Percentiles rank a stretch among this genome's conserved stretches.
Conservation (phyloP, 495 filamentous ascomycete genomes). For the Xylaria grammica region DNA sequence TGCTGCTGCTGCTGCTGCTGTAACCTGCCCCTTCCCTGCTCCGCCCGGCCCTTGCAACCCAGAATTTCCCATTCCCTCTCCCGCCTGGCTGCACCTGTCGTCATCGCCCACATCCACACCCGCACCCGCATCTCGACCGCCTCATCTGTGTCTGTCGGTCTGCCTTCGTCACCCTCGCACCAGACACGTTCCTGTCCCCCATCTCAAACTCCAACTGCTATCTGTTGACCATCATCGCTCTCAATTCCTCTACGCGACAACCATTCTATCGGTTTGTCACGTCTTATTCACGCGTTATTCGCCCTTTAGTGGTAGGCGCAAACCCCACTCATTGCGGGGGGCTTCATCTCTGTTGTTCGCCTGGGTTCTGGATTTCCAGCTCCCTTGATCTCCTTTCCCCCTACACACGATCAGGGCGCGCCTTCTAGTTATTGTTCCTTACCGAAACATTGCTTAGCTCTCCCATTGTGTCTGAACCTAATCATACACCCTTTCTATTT, state of each 20-base stretch:
- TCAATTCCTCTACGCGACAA: conserved; percentile 38
- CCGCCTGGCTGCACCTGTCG: conserved; percentile 28
- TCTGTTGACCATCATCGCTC: conserved; percentile 18
- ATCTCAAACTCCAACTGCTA: not conserved
- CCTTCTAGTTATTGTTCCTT: not conserved
- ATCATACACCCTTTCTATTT: not conserved
- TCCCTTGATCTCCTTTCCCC: conserved; percentile 11
- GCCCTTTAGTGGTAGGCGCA: conserved; percentile 36
- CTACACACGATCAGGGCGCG: conserved; percentile 7
- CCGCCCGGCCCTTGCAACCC: conserved; percentile 16
- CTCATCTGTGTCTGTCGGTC: conserved; percentile 12
- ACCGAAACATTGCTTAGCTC: not conserved
- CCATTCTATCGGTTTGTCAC: conserved; percentile 19
- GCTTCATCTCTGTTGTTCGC: conserved; percentile 30
- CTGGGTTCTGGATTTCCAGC: conserved; percentile 19
- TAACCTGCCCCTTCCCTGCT: conserved; percentile 10
- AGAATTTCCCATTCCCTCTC: conserved; percentile 20
- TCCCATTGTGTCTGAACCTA: not conserved
- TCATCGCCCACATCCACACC: conserved; percentile 18
- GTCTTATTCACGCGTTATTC: conserved; percentile 33
- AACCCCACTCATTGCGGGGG: conserved; percentile 43
- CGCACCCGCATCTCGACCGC: conserved; percentile 24
- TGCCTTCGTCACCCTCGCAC: conserved; percentile 12
- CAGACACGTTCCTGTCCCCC: conserved; percentile 10
- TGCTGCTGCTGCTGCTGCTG: not conserved